Evolutionary conservation across 2,329 filamentous ascomycete species (phyloP).

Genomic region (Diaporthe longicolla): DNA sequence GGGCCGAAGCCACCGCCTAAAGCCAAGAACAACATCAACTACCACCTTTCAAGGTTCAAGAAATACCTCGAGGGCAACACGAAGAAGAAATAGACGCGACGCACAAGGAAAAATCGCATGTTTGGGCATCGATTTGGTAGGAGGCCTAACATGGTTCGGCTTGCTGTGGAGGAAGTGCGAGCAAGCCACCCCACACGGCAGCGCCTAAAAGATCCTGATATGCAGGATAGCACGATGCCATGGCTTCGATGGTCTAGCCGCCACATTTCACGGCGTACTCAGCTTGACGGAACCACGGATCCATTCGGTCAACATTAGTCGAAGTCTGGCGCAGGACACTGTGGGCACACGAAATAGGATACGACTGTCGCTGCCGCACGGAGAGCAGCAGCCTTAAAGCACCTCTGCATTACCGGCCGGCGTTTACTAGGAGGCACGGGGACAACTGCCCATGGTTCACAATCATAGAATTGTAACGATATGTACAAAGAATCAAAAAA

Average conservation of each 20-base stretch:
- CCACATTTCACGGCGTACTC: background rate
- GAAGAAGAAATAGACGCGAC: conserved; percentile 58
- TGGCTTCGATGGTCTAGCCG: background rate
- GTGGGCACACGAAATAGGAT: background rate
- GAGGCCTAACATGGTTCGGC: background rate
- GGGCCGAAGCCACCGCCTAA: conserved; percentile 67
- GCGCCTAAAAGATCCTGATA: background rate
- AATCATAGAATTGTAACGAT: conserved; percentile 25
- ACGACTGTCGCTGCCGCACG: background rate
- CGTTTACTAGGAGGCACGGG: conserved; percentile 7
- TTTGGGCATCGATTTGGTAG: background rate
- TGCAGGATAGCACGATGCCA: background rate
- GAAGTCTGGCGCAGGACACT: background rate
- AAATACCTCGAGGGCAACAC: conserved; percentile 73
- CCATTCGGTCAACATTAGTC: background rate
- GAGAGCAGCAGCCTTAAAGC: background rate
- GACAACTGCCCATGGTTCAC: background rate
- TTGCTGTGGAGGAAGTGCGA: background rate
- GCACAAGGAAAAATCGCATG: background rate
- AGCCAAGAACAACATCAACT: conserved; percentile 86
- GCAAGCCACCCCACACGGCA: background rate
- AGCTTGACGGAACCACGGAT: background rate
- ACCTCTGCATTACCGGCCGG: conserved; percentile 14
- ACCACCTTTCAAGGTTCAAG: conserved; percentile 86
- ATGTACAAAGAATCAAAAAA: conserved; percentile 12